Evolutionary conservation across 305 asterid species (phyloP), one percentile per base, ranked within the genome.

Genomic region (Solanum hybrid): DNA sequence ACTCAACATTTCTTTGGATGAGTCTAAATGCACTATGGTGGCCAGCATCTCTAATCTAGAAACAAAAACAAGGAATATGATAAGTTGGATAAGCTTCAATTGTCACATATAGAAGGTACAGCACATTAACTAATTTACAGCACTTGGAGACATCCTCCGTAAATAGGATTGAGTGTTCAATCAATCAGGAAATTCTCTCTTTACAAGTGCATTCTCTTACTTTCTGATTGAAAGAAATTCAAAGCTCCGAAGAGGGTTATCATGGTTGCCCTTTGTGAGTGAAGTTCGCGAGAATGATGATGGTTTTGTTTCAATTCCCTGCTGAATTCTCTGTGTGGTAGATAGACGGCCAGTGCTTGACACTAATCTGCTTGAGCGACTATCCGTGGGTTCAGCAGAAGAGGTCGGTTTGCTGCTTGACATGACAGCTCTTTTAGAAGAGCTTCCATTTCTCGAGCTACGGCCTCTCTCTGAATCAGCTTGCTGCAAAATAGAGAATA

Each of bases 161-260:
- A 9, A 82, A 81, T 40, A 17, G 73, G 73, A 45, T 45, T 6
- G 73, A 10, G 4, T 29, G 73, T 82, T 82, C 87, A 40, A 26
- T 27, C 86, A 27, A 81, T 40, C 24, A 15, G 27, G 72, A 42
- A 91, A 64, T 91, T 87, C 27, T 87, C 92, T 89, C 77, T 93
- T 90, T 71, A 89, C 81, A 92, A 73, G 17, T 51, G 56, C 89
- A 45, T 78, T 69, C 42, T 87, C 38, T 92, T 91, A 96, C 94
- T 96, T 97, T 91, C 98, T 92, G 95, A 97, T 94, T 0, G 98
- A 94, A 91, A 97, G 99, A 91, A 97, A 96, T 92, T 97, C 99
- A 22, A 97, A 96, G 96, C 99, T 97, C 36, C 98, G 95, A 60
- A 97, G 95, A 78, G 99, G 96, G 89, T 97, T 98, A 19, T 95